Conservation (phyloP, 2,329 filamentous ascomycete species). For the Immersiporthe knoxdaviesiana region DNA sequence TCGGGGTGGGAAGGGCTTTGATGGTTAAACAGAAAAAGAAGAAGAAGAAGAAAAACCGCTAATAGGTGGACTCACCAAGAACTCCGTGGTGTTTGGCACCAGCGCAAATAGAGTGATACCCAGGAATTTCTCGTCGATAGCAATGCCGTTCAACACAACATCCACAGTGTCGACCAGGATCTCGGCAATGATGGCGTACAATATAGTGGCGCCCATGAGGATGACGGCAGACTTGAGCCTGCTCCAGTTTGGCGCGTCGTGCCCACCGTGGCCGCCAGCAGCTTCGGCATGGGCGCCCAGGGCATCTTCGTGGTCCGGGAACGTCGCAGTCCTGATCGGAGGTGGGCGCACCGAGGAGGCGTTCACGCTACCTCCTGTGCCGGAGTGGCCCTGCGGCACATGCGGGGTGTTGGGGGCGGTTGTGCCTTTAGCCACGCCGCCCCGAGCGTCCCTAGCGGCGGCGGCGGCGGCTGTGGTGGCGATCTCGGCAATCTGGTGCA, state of each 20-base stretch:
- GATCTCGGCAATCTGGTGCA: constrained; percentile 89
- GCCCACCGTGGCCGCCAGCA: constrained; percentile 64
- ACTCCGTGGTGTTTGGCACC: constrained; percentile 97
- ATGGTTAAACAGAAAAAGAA: neutral
- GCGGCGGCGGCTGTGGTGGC: constrained; percentile 88
- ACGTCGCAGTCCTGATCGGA: constrained; percentile 42
- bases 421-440: constrained; percentile 29
- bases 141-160: constrained; percentile 86
- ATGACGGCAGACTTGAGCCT: constrained; percentile 88
- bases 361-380: constrained; percentile 19
- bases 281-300: constrained; percentile 32
- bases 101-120: constrained; percentile 96
- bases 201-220: constrained; percentile 81
- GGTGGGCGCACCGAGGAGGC: constrained; percentile 34
- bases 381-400: constrained; percentile 31
- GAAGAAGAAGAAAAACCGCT: neutral
- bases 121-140: constrained; percentile 95
- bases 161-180: constrained; percentile 97
- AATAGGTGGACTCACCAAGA: constrained; percentile 66
- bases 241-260: constrained; percentile 99
- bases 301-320: constrained; percentile 52
- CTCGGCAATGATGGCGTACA: constrained; percentile 97
- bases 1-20: neutral
- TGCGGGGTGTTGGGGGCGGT: constrained; percentile 22
- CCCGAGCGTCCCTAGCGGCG: constrained; percentile 74